Evolutionary conservation across 2,329 filamentous ascomycete genomes (phyloP), one percentile per base, ranked within the genome.

Genomic region (Lasiodiplodia gonubiensis): DNA sequence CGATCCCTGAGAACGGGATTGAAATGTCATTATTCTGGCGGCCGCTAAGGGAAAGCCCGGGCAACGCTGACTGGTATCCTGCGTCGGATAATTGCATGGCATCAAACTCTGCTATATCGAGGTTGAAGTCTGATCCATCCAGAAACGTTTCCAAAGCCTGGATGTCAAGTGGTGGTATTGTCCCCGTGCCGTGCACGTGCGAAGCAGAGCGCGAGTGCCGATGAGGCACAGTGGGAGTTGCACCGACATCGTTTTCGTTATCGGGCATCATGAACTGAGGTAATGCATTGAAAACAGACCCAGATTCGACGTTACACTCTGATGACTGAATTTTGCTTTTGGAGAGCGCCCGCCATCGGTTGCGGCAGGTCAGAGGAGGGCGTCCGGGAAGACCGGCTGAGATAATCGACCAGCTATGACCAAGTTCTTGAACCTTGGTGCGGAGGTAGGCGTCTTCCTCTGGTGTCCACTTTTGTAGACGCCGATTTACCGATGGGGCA

Each of bases 351-450:
- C 53, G n/a, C 53, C 53, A 55, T 21, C 30, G 27, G n/a, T 55
- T 55, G n/a, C 53, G 53, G n/a, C 53, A 55, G 21, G 53, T 55
- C 30, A 55, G 14, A n/a, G 53, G 53, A n/a, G 30, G 53, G 27
- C 53, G 30, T 10, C 53, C 30, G 12, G 27, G 30, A 21, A 55
- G 30, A 2, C 53, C 53, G 16, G 53, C 53, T 18, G 30, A 55
- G 33, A 55, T 55, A 18, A 37, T 30, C 7, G 30, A 37, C 53
- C 53, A 55, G 14, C 53, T 35, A 37, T 55, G 30, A 25, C 53
- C 53, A 18, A 37, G 4, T 37, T 55, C 53, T n/a, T 35, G 53
- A 8, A 55, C 53, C 23, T 55, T 55, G 4, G 33, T 33, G 11
- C 30, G 30, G 33, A 55, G 53, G 12, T 55, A 55, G 2, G 23